Percentiles rank a stretch among this genome's conserved stretches.
These are phyloP conservation scores for Rhexocercosporidium sp. DNA, from an alignment of 2,329 filamentous ascomycete genomes.

Conservation along the genomic window DNA sequence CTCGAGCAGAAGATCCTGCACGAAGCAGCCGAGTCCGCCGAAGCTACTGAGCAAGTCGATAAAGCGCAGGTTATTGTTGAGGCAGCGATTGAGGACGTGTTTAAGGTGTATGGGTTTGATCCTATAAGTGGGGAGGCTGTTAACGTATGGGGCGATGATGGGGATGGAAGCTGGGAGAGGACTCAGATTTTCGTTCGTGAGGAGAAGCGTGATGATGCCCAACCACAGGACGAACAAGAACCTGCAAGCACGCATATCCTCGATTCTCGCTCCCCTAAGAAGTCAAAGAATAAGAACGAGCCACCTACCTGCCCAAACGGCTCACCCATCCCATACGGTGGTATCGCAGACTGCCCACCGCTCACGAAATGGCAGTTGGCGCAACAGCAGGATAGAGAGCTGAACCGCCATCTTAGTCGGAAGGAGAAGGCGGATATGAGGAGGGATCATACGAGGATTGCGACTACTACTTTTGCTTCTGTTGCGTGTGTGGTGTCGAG, in stretches of 20 bases:
- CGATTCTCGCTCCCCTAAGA: background rate
- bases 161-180: too few relatives aligned
- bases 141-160: too few relatives aligned
- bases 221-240: too few relatives aligned
- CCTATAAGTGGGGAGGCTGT: too few relatives aligned
- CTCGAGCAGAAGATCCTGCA: too few relatives aligned
- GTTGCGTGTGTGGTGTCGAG: background rate
- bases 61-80: too few relatives aligned
- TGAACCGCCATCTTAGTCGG: background rate
- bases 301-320: background rate
- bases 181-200: too few relatives aligned
- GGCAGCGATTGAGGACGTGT: too few relatives aligned
- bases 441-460: constrained; percentile 1
- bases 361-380: background rate
- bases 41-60: too few relatives aligned
- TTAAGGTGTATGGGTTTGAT: too few relatives aligned
- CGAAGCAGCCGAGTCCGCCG: too few relatives aligned
- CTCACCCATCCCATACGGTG: background rate
- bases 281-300: background rate
- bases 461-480: background rate
- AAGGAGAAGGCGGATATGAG: constrained; percentile 5
- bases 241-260: background rate
- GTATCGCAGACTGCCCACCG: background rate
- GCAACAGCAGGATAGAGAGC: background rate
- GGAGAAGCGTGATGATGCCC: too few relatives aligned